phyloP scores from a whole-genome alignment of 495 filamentous ascomycete genomes.

The Xylaria intraflava region DNA sequence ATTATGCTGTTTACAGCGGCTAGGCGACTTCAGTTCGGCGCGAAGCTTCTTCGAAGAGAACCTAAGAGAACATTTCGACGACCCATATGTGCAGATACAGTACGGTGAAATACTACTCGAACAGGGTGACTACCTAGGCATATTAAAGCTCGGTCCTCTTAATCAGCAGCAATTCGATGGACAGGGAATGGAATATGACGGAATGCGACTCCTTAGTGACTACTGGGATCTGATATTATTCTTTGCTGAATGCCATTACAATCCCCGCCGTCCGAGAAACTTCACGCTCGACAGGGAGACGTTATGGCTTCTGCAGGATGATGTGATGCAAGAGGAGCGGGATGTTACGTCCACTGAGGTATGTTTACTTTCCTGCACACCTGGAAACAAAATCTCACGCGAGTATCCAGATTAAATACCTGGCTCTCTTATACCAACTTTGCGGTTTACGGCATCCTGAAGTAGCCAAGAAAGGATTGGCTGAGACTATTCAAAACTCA shows the following conservation, averaged over 20 bases:
- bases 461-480: not conserved
- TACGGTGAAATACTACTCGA: conserved; percentile 14
- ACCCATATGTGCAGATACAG: conserved; percentile 8
- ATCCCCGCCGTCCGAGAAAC: not conserved
- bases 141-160: not conserved
- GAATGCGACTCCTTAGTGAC: not conserved
- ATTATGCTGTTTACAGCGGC: conserved; percentile 10
- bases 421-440: not conserved
- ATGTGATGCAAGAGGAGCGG: not conserved
- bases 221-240: not conserved
- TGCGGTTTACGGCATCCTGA: not conserved
- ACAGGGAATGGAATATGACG: not conserved
- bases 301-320: not conserved
- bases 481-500: not conserved
- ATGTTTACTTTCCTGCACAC: not conserved
- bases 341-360: not conserved
- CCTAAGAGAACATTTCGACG: conserved; percentile 5
- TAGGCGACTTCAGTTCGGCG: conserved; percentile 13
- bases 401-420: not conserved
- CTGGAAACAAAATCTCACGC: not conserved
- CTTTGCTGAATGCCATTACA: not conserved
- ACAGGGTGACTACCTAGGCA: conserved; percentile 11
- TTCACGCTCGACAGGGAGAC: not conserved
- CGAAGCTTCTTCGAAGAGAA: conserved; percentile 7
- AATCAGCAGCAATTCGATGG: not conserved